A percentile compares a stretch with the other conserved stretches of the same genome.
phyloP scores from a whole-genome alignment of 345 rosid genomes.

The Salix udensis region DNA sequence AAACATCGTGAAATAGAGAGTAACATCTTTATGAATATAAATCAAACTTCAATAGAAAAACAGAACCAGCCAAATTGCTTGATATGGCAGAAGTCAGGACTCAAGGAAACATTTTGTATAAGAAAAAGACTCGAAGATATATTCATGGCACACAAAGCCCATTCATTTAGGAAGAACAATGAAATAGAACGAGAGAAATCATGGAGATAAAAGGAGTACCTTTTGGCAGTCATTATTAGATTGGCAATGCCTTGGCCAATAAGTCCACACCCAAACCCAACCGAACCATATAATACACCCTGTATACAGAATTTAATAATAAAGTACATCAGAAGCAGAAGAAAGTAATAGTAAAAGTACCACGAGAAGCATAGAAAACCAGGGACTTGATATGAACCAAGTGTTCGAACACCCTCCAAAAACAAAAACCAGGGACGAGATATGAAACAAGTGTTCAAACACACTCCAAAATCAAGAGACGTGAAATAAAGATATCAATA shows the following conservation, averaged over 20 bases:
- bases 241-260: slow-evolving; percentile 95
- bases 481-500: background rate
- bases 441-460: background rate
- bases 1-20: too few relatives aligned
- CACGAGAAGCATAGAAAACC: background rate
- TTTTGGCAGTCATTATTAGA: slow-evolving; percentile 83
- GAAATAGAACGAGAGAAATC: background rate
- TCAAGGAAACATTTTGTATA: too few relatives aligned
- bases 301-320: slow-evolving; percentile 22
- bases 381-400: background rate
- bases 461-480: background rate
- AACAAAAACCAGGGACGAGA: too few relatives aligned
- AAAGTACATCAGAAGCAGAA: background rate
- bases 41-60: too few relatives aligned
- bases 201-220: slow-evolving; percentile 41
- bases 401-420: too few relatives aligned
- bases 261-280: slow-evolving; percentile 91
- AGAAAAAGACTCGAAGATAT: background rate
- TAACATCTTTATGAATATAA: too few relatives aligned
- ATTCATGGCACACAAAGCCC: background rate
- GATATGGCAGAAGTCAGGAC: too few relatives aligned
- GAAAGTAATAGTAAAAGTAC: background rate
- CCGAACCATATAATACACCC: slow-evolving; percentile 81
- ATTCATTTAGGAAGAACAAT: background rate
- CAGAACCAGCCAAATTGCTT: too few relatives aligned